Conservation (phyloP, 345 rosid genomes). For the Mallotus nudiflorus region DNA sequence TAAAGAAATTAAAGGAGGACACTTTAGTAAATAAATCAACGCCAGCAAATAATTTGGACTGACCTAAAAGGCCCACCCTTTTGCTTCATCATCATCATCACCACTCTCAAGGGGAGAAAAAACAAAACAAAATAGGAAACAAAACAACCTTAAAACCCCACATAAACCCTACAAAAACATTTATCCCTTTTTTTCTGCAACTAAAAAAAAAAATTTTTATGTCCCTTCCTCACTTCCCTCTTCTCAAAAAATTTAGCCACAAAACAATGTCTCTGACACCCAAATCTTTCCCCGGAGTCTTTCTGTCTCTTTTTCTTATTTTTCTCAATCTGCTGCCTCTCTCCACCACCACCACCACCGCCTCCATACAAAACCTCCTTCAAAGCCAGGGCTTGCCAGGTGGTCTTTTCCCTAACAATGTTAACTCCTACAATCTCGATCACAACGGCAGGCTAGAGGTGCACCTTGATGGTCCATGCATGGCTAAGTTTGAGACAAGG, state of each 20-base stretch:
- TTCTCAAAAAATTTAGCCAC: neutral
- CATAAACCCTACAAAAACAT: neutral
- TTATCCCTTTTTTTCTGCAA: no score
- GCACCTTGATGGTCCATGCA: slow-evolving; percentile 59
- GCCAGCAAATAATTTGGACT: slow-evolving; percentile 12
- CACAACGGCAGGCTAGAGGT: slow-evolving; percentile 62
- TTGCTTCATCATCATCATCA: neutral
- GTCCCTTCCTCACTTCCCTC: neutral
- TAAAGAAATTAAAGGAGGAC: neutral
- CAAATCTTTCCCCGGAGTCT: slow-evolving; percentile 22
- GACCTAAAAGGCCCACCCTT: neutral
- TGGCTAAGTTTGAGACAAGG: slow-evolving; percentile 72
- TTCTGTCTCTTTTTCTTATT: slow-evolving; percentile 10
- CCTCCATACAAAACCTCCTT: slow-evolving; percentile 59
- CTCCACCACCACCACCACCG: slow-evolving; percentile 21
- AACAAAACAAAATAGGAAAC: neutral
- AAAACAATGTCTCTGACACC: slow-evolving; percentile 33
- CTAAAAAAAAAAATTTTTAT: neutral
- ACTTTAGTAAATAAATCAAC: neutral
- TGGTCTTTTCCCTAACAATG: slow-evolving; percentile 72
- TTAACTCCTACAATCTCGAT: slow-evolving; percentile 54
- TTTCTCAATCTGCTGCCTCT: slow-evolving; percentile 21
- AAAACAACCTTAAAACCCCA: neutral
- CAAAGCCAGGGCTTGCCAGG: slow-evolving; percentile 77
- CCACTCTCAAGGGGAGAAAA: neutral